Conservation (phyloP, 2,329 filamentous ascomycete genomes). For the Clarireedia monteithiana region DNA sequence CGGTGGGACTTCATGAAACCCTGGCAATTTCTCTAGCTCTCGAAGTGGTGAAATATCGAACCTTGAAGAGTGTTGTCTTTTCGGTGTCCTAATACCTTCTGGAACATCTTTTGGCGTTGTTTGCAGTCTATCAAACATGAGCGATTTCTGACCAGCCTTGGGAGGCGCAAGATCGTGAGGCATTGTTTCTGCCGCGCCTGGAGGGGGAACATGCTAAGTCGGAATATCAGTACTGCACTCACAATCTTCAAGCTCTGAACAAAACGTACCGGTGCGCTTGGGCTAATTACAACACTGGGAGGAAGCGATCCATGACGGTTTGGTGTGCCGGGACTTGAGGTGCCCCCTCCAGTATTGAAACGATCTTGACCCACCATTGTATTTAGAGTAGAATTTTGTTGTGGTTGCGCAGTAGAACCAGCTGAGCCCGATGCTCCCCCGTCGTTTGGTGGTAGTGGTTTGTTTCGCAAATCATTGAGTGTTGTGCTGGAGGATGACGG, state of each 20-base stretch:
- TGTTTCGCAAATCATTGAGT: constrained; percentile 77
- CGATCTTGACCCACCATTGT: constrained; percentile 33
- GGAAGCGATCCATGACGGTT: constrained; percentile 58
- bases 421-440: constrained; percentile 21
- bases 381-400: constrained; percentile 25
- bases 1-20: constrained; percentile 94
- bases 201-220: constrained; percentile 75
- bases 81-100: constrained; percentile 89
- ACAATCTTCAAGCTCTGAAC: not conserved
- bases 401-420: constrained; percentile 22
- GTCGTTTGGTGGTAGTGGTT: constrained; percentile 59
- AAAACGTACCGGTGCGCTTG: constrained; percentile 74
- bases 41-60: constrained; percentile 97
- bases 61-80: constrained; percentile 92
- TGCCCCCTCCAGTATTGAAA: constrained; percentile 33
- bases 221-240: constrained; percentile 3
- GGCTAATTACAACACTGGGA: constrained; percentile 89
- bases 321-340: constrained; percentile 46
- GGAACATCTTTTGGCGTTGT: constrained; percentile 94
- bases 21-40: constrained; percentile 92
- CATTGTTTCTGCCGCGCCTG: constrained; percentile 94
- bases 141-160: constrained; percentile 82
- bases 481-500: constrained; percentile 86
- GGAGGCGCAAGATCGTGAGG: constrained; percentile 92
- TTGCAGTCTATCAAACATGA: constrained; percentile 82